Percentiles rank a stretch among this genome's conserved stretches.
phyloP scores from a whole-genome alignment of 2,329 filamentous ascomycete species.

The Sclerotinia glacialis region DNA sequence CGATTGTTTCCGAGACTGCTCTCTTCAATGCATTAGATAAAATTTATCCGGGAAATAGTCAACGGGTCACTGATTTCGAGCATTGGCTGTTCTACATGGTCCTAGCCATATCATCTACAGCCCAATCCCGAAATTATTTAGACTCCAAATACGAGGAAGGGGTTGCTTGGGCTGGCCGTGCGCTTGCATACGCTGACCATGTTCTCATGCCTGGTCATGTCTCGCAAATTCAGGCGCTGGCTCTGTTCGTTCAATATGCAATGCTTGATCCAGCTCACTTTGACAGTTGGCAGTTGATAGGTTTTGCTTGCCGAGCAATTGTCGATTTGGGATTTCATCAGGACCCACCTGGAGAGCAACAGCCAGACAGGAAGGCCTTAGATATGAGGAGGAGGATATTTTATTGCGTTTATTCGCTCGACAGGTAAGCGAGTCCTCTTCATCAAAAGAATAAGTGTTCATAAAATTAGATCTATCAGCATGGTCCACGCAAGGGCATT shows the following conservation, averaged over 20 bases:
- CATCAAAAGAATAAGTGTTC: conserved; percentile 6
- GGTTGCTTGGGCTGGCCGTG: conserved; percentile 57
- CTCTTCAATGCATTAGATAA: conserved; percentile 78
- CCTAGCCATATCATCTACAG: conserved; percentile 74
- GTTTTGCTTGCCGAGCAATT: conserved; percentile 81
- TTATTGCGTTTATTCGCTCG: conserved; percentile 85
- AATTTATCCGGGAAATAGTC: conserved; percentile 69
- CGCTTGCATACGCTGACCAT: conserved; percentile 73
- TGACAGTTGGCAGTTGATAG: conserved; percentile 90
- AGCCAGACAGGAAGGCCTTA: conserved; percentile 65
- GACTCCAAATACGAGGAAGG: conserved; percentile 60
- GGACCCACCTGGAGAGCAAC: conserved; percentile 71
- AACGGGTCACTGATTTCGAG: conserved; percentile 63
- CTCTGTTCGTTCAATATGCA: conserved; percentile 84
- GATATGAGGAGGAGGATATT: conserved; percentile 82
- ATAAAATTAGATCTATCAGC: conserved; percentile 66
- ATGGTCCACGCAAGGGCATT: conserved; percentile 85
- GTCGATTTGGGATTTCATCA: conserved; percentile 92
- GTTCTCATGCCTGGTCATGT: conserved; percentile 84
- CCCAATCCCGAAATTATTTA: conserved; percentile 67
- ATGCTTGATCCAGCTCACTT: conserved; percentile 89
- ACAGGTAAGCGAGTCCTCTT: conserved; percentile 58
- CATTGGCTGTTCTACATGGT: conserved; percentile 89
- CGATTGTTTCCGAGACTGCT: conserved; percentile 76
- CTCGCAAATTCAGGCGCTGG: conserved; percentile 79